phyloP scores from a whole-genome alignment of 2,329 filamentous ascomycete genomes.

The Colletotrichum gigasporum region DNA sequence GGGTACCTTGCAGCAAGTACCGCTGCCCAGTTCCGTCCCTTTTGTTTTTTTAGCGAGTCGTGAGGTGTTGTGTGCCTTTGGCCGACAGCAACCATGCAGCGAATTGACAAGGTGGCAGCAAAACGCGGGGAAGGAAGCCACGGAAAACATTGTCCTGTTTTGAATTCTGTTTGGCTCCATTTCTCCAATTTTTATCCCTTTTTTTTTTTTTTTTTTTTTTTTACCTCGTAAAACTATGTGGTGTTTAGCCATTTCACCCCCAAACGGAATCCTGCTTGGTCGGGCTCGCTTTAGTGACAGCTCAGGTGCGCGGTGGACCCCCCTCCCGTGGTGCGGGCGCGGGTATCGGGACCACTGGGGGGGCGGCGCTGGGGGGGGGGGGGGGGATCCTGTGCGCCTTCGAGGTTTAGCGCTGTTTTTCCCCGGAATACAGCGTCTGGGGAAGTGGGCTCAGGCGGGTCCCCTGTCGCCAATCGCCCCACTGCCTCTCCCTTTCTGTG shows the following conservation, averaged over 20 bases:
- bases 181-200: no score
- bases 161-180: no score
- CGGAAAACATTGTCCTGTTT: no score
- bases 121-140: no score
- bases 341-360: conserved; percentile 30
- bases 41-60: neutral
- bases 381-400: neutral
- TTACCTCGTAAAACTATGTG: no score
- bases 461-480: conserved; percentile 17
- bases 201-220: no score
- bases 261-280: no score
- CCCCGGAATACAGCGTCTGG: conserved; percentile 34
- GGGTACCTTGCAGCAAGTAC: conserved; percentile 2
- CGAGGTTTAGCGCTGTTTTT: conserved; percentile 27
- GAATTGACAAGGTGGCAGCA: no score
- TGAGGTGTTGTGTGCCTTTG: neutral
- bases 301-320: neutral
- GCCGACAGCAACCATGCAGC: neutral
- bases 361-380: conserved; percentile 2
- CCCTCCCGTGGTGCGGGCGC: neutral
- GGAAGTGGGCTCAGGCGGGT: conserved; percentile 31
- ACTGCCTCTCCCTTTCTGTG: neutral
- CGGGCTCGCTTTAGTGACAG: no score
- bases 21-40: neutral
- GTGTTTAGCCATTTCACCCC: no score